Conservation (phyloP, 2,329 filamentous ascomycete species). For the Nigrospora sphaerica region DNA sequence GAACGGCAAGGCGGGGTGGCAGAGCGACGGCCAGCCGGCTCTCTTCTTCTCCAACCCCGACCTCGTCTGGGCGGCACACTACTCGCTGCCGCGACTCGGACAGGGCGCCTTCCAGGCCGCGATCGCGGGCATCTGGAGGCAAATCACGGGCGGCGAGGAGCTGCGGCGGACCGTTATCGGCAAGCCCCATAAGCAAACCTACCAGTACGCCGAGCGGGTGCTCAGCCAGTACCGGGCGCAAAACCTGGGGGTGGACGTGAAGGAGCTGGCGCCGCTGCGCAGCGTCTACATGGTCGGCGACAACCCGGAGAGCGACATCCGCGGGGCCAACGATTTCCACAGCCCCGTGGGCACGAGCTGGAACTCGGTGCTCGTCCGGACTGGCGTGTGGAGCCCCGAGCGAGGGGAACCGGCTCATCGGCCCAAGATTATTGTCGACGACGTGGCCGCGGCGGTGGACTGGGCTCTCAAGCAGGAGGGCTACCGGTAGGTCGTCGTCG, state of each 20-base stretch:
- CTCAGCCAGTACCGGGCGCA: slow-evolving; percentile 53
- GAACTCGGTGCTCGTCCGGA: slow-evolving; percentile 70
- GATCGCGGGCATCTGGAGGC: slow-evolving; percentile 70
- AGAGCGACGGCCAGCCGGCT: slow-evolving; percentile 70
- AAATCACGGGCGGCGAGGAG: slow-evolving; percentile 57
- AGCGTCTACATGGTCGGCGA: slow-evolving; percentile 93
- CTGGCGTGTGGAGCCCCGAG: slow-evolving; percentile 60
- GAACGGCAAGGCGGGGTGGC: slow-evolving; percentile 73
- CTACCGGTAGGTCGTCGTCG: slow-evolving; percentile 17
- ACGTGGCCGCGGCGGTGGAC: slow-evolving; percentile 69
- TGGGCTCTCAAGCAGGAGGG: slow-evolving; percentile 63
- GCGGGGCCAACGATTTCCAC: slow-evolving; percentile 71
- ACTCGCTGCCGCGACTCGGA: slow-evolving; percentile 79
- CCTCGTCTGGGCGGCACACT: slow-evolving; percentile 79
- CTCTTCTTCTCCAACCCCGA: slow-evolving; percentile 90
- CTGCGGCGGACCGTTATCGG: slow-evolving; percentile 66
- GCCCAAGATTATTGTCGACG: slow-evolving; percentile 61
- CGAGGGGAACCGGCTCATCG: slow-evolving; percentile 45
- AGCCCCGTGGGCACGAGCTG: slow-evolving; percentile 65
- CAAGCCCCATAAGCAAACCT: slow-evolving; percentile 74
- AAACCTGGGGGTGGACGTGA: slow-evolving; percentile 27
- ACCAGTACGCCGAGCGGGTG: slow-evolving; percentile 74
- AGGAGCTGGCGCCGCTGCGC: slow-evolving; percentile 39
- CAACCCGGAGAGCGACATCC: slow-evolving; percentile 84
- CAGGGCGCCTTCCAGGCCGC: slow-evolving; percentile 87